These are phyloP conservation scores for Powellomyces hirtus DNA, from an alignment of 192 early-diverging fungal genomes.

Conservation along the genomic window DNA sequence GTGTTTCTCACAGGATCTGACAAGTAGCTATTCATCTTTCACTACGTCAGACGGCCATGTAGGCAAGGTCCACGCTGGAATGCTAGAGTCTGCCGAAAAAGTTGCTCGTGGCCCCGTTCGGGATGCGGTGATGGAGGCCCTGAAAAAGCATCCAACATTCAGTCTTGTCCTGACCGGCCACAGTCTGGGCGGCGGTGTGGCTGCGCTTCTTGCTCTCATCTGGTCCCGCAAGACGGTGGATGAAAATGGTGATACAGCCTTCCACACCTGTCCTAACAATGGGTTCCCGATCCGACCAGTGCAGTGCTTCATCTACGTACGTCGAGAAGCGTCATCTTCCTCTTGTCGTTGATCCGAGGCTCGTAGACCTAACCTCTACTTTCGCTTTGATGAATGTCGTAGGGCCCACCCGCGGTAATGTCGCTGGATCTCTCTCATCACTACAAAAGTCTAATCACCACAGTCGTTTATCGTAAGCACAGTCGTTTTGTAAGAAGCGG, in stretches of 20 bases:
- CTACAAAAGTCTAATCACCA: conserved; percentile 72
- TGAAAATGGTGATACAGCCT: conserved; percentile 33
- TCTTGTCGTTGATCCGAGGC: no score
- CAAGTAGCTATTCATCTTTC: conserved; percentile 30
- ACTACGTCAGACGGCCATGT: conserved; percentile 18
- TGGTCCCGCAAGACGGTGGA: conserved; percentile 61
- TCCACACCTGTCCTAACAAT: conserved; percentile 6
- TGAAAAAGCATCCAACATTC: conserved; percentile 73
- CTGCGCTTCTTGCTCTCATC: conserved; percentile 72
- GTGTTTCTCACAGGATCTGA: conserved; percentile 31
- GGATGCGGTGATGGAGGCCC: conserved; percentile 67
- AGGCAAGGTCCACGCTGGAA: conserved; percentile 42
- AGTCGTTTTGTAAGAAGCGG: not conserved
- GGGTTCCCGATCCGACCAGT: conserved; percentile 69
- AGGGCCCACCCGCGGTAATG: conserved; percentile 46
- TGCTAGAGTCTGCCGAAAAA: conserved; percentile 34
- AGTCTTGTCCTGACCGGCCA: conserved; percentile 85
- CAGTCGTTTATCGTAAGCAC: conserved; percentile 42
- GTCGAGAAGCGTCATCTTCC: conserved; percentile 38
- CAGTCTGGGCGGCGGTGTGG: conserved; percentile 85
- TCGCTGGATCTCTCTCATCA: conserved; percentile 68
- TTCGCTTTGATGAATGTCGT: no score
- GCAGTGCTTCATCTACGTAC: conserved; percentile 81
- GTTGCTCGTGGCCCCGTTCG: conserved; percentile 30
- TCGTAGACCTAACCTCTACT: no score